These are phyloP conservation scores for Macaranga tanarius DNA, from an alignment of 441 rosid species.

Conservation along the genomic window DNA sequence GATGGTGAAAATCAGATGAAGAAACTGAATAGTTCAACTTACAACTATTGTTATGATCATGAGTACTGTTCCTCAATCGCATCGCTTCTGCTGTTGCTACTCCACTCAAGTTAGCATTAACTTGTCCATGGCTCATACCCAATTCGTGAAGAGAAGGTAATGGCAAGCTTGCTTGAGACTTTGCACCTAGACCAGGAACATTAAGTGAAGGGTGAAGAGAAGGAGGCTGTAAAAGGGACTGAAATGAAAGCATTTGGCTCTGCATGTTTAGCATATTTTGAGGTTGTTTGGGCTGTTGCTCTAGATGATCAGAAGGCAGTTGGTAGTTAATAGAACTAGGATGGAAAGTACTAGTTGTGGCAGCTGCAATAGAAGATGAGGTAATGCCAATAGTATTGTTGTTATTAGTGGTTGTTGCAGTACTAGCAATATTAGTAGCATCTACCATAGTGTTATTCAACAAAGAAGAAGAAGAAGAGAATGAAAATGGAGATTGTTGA, in stretches of 20 bases:
- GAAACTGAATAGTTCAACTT: constrained; percentile 41
- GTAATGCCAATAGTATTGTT: constrained; percentile 12
- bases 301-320: constrained; percentile 35
- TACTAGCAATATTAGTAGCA: constrained; percentile 16
- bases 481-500: constrained; percentile 27
- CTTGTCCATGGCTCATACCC: constrained; percentile 35
- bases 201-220: constrained; percentile 29
- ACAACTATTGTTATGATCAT: constrained; percentile 25
- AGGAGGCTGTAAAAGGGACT: constrained; percentile 45
- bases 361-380: constrained; percentile 6
- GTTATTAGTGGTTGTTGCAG: constrained; percentile 10
- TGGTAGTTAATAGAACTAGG: constrained; percentile 33
- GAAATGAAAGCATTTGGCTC: constrained; percentile 46
- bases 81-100: constrained; percentile 30
- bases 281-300: constrained; percentile 35
- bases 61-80: constrained; percentile 9
- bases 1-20: constrained; percentile 50
- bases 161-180: constrained; percentile 34
- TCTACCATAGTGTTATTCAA: constrained; percentile 20
- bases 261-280: constrained; percentile 43
- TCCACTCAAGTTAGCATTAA: constrained; percentile 30
- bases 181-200: constrained; percentile 32
- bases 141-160: constrained; percentile 37
- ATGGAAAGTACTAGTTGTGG: constrained; percentile 22
- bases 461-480: constrained; percentile 33